Base-by-base conservation (phyloP, 2,329 filamentous ascomycete species). In the Fonsecaea monophora region DNA sequence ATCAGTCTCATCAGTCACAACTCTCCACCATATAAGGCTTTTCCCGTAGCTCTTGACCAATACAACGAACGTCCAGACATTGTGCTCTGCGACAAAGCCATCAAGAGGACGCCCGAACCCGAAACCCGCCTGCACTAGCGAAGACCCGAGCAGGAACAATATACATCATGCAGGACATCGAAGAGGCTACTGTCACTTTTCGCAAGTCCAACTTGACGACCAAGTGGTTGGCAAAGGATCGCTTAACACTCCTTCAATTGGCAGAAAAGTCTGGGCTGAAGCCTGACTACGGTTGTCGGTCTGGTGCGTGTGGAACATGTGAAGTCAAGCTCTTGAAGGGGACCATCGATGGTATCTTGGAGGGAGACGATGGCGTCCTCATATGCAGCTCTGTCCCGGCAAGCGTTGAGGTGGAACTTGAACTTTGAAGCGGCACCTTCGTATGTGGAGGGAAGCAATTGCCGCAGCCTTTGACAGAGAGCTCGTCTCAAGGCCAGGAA, bases 251-350 rank as follows among this genome's bases (percentile, higher is more conserved):
- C 12, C 66, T 71, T 15, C 65, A 71, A 40, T 63, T 71, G 9
- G 69, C 69, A 25, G 69, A 71, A 48, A 69, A 66, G 59, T 67
- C 66, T 12, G 69, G 69, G 8, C 32, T 71, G 55, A 70, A 55
- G 13, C 69, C 69, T 15, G 68, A 70, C 30, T 71, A 66, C 54
- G 69, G 69, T 37, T 71, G 69, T 50, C 62, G 69, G 5, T 70
- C 65, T 34, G 69, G 69, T 13, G 64, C 60, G 15, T 71, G 69
- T 50, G 68, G 69, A 4, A 70, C 69, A 13, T 71, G 69, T 59
- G 69, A 71, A 58, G 62, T 65, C 13, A 70, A 66, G 63, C 61
- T 71, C 30, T 34, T 71, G 21, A 70, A 70, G 50, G 69, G 69
- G 8, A 18, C 62, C n/a, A 64, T 68, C 13, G 60, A 70, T 42